These are phyloP conservation scores for Pythium dissotocum DNA, from an alignment of 352 stramenopile genomes.

Conservation along the genomic window DNA sequence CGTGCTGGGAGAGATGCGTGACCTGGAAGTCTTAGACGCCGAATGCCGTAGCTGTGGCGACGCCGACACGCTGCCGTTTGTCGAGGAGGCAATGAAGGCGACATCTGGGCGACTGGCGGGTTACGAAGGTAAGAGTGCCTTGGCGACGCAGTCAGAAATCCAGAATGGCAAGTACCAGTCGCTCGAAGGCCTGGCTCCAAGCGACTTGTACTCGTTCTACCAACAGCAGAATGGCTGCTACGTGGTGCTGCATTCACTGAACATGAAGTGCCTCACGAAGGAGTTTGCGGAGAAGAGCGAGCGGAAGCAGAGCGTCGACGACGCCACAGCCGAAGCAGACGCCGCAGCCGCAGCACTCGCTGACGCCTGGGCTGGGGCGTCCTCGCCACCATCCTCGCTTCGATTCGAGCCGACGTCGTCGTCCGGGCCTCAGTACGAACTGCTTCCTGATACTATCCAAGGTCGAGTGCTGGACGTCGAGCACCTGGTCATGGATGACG, in stretches of 20 bases:
- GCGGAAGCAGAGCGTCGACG: slow-evolving; percentile 24
- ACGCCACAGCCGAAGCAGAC: slow-evolving; percentile 15
- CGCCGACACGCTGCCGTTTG: slow-evolving; percentile 72
- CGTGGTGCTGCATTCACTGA: slow-evolving; percentile 88
- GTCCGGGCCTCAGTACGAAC: slow-evolving; percentile 41
- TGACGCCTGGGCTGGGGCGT: slow-evolving; percentile 18
- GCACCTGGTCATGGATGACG: slow-evolving; percentile 86
- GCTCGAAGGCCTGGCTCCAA: slow-evolving; percentile 14
- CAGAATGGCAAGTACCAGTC: slow-evolving; percentile 20
- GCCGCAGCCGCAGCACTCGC: slow-evolving; percentile 17
- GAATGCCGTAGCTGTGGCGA: slow-evolving; percentile 75
- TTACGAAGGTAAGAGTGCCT: slow-evolving; percentile 19
- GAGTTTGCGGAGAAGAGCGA: slow-evolving; percentile 56
- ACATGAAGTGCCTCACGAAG: slow-evolving; percentile 87
- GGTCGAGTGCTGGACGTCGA: slow-evolving; percentile 83
- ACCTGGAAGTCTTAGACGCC: slow-evolving; percentile 66
- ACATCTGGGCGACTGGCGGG: slow-evolving; percentile 57
- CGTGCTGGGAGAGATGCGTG: slow-evolving; percentile 61
- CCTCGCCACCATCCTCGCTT: slow-evolving; percentile 16
- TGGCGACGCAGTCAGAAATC: slow-evolving; percentile 23
- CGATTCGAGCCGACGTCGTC: slow-evolving; percentile 12
- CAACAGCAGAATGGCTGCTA: slow-evolving; percentile 85
- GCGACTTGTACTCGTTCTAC: slow-evolving; percentile 82
- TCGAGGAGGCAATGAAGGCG: slow-evolving; percentile 76
- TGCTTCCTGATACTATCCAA: slow-evolving; percentile 51